A percentile compares a stretch with the other conserved stretches of the same genome.
Conservation (phyloP, 352 stramenopile species). For the Phytopythium boreale region DNA sequence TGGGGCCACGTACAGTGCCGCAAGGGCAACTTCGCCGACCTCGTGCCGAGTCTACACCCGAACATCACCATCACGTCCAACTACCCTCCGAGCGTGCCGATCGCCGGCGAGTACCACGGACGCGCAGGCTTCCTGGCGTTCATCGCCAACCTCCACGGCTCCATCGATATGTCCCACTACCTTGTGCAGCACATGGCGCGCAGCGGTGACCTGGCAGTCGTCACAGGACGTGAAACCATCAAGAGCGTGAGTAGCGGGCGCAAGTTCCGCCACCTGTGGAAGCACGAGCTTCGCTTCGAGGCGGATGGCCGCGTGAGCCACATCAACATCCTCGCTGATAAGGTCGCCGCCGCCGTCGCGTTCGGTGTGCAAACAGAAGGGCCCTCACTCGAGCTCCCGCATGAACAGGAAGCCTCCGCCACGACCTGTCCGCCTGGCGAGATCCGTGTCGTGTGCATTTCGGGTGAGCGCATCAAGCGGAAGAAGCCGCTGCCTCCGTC, state of each 20-base stretch:
- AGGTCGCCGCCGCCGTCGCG: conserved; percentile 69
- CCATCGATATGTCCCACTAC: conserved; percentile 73
- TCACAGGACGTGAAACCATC: conserved; percentile 76
- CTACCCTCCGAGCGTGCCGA: conserved; percentile 64
- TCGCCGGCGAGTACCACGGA: conserved; percentile 68
- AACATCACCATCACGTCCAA: conserved; percentile 78
- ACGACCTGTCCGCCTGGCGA: conserved; percentile 73
- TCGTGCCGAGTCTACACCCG: conserved; percentile 75
- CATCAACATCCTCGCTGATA: conserved; percentile 85
- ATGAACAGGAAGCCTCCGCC: conserved; percentile 57
- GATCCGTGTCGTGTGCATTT: conserved; percentile 80
- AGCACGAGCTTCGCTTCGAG: conserved; percentile 80
- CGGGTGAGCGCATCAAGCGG: conserved; percentile 43
- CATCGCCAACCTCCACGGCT: conserved; percentile 65
- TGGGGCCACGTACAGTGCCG: conserved; percentile 70
- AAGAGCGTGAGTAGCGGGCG: conserved; percentile 61
- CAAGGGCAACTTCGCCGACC: conserved; percentile 75
- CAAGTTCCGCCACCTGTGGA: conserved; percentile 81
- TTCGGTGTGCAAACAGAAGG: conserved; percentile 65
- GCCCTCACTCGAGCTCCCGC: conserved; percentile 50
- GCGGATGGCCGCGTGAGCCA: conserved; percentile 76
- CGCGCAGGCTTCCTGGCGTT: conserved; percentile 62
- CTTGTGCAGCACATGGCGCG: conserved; percentile 65
- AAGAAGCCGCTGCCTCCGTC: conserved; percentile 45
- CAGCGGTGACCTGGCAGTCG: conserved; percentile 66